Base-by-base conservation (phyloP, 2,329 filamentous ascomycete genomes). In the Paraconiothyrium sp. region DNA sequence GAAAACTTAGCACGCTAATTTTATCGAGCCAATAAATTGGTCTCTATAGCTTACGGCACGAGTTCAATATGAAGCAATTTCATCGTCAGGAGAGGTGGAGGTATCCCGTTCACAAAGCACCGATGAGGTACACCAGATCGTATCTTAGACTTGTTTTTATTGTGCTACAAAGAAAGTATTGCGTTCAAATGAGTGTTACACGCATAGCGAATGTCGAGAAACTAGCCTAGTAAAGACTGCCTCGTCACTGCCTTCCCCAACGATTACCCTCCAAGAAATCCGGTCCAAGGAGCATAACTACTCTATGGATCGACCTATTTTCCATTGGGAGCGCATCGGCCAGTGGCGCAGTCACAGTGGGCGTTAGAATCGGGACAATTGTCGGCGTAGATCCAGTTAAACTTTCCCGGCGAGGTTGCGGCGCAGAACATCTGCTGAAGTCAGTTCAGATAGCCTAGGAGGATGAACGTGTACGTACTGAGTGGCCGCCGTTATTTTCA, bases 401-500 rank as follows among this genome's bases (percentile, higher is more conserved):
- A 60, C 47, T 60, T 60, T 13, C 58, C 58, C 2, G 11, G 37
- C 27, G 58, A 60, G 3, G 9, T 60, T 8, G 35, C 54, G 37
- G 51, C 20, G 35, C 58, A 60, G 22, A 57, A 32, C 58, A 60
- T 56, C 58, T 60, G 44, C 3, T 30, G 27, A 6, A 30, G 27
- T 30, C 27, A 30, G 27, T 30, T 30, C 27, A 39, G 37, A 39
- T 14, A 5, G 37, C 27, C 27, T 30, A 49, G 48, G 16, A 24
- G 24, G 10, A 32, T 22, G 2, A 4, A 27, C 34, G 20, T 24
- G 1, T 51, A 37, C 51, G 24, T 56, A 60, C 58, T 6, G 58
- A 60, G 34, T 60, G 58, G 4, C 58, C 58, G 22, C 58, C 58
- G 49, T 60, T 60, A 35, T 60, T 50, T 27, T 60, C 58, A 2